Evolutionary conservation across 192 early-diverging fungal species (phyloP), one percentile per base, ranked within the genome.

Genomic region (Coemansia umbellata): DNA sequence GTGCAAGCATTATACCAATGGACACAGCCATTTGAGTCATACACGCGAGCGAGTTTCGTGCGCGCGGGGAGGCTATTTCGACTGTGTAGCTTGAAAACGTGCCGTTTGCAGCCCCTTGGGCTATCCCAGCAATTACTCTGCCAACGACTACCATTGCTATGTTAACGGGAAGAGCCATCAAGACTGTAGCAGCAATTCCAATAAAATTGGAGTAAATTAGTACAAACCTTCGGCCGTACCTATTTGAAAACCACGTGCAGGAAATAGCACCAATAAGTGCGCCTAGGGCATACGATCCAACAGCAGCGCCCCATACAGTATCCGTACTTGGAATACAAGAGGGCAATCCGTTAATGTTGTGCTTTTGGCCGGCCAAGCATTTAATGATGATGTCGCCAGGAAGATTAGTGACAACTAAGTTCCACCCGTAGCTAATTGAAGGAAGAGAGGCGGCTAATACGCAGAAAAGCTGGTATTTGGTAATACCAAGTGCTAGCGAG

Each of bases 21-120:
- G 85, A 87, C 33, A 94, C 82, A 0, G 78, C 64, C 52, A 88
- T 63, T 68, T 91, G 90, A 41, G 83, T 82, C 61, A 84, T 74
- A 3, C 78, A 75, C 0, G 89, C 89, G 51, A 92, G 70, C 8
- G 78, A 60, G n/a, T 83, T 88, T 43, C 89, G 78, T 5, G 81
- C 72, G 14, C 64, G 68, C 5, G 84, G 73, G 0, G 92, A 89
- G 0, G 87, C 75, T 28, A 91, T 82, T 55, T 92, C 92, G 15
- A 81, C 80, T n/a, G 91, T 75, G 50, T 91, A 92, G 3, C 83
- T 81, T 10, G 80, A 79, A 22, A 83, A 72, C n/a, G 70, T 80
- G 0, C 80, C 81, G 26, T 60, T 60, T 3, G 73, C 63, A 10
- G 84, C 66, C 17, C 92, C 92, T 31, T 84, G 78, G 2, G 78